phyloP scores from a whole-genome alignment of 2,329 filamentous ascomycete genomes.

The Bipolaris zeicola region DNA sequence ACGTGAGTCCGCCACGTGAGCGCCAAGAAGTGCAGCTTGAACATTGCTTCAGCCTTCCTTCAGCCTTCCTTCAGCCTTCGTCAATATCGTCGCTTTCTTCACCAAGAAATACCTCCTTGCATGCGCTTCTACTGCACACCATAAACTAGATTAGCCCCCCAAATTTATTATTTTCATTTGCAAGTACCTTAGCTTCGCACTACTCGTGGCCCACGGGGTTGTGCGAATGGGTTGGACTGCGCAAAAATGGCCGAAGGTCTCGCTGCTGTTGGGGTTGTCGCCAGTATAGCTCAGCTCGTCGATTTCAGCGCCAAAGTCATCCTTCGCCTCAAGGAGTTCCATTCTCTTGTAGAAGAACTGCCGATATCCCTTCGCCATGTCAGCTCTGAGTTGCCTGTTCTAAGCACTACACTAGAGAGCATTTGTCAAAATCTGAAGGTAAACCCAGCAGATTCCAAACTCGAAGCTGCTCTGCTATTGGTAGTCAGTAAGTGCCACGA shows the following conservation, averaged over 20 bases:
- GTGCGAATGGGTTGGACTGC: neutral
- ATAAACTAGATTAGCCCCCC: neutral
- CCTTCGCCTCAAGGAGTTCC: neutral
- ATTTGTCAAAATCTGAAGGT: neutral
- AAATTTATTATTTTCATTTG: neutral
- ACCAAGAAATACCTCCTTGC: neutral
- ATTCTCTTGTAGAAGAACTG: neutral
- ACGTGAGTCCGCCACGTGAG: neutral
- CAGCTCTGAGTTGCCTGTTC: neutral
- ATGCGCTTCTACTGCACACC: neutral
- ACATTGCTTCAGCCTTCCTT: neutral
- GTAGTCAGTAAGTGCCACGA: neutral
- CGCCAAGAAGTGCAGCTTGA: neutral
- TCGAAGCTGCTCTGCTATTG: neutral
- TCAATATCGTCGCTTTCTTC: neutral
- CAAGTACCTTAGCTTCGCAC: neutral
- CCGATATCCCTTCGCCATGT: neutral
- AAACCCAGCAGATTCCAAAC: neutral
- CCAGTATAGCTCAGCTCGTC: neutral
- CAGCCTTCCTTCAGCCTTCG: neutral
- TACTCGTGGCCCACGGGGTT: neutral
- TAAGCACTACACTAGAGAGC: neutral
- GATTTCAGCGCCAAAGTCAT: neutral
- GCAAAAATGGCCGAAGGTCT: neutral
- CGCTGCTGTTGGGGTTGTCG: neutral